Evolutionary conservation across 495 filamentous ascomycete genomes (phyloP).

Genomic region (Penicillium paradoxum): DNA sequence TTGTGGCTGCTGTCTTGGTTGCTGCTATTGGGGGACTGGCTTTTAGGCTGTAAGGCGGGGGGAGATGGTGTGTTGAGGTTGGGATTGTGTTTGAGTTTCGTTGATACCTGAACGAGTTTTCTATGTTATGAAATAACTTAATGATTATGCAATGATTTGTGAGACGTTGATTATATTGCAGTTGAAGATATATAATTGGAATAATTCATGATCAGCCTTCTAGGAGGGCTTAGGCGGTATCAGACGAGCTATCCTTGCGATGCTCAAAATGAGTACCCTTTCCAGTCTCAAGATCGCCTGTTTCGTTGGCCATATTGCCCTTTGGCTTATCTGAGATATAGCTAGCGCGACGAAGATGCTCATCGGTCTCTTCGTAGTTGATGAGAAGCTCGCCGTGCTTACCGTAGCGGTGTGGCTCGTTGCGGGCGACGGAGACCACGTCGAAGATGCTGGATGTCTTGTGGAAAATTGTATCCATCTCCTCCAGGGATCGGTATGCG

Average conservation of each 20-base stretch:
- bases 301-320: constrained; percentile 4
- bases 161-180: not conserved
- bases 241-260: constrained; percentile 9
- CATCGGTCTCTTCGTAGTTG: constrained; percentile 51
- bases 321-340: constrained; percentile 25
- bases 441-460: constrained; percentile 49
- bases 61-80: not conserved
- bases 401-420: constrained; percentile 60
- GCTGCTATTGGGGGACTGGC: constrained; percentile 16
- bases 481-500: constrained; percentile 65
- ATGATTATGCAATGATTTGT: not conserved
- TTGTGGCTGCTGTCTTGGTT: constrained; percentile 5
- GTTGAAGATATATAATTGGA: not conserved
- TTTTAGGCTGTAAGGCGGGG: constrained; percentile 13
- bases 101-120: not conserved
- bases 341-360: constrained; percentile 34
- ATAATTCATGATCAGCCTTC: not conserved
- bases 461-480: constrained; percentile 68
- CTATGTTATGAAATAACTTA: not conserved
- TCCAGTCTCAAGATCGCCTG: constrained; percentile 23
- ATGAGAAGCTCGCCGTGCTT: constrained; percentile 63
- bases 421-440: constrained; percentile 53
- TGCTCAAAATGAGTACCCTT: constrained; percentile 22
- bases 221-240: constrained; percentile 7
- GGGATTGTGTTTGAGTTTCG: not conserved